phyloP scores from a whole-genome alignment of 192 early-diverging fungal genomes.

The Coemansia sp. region DNA sequence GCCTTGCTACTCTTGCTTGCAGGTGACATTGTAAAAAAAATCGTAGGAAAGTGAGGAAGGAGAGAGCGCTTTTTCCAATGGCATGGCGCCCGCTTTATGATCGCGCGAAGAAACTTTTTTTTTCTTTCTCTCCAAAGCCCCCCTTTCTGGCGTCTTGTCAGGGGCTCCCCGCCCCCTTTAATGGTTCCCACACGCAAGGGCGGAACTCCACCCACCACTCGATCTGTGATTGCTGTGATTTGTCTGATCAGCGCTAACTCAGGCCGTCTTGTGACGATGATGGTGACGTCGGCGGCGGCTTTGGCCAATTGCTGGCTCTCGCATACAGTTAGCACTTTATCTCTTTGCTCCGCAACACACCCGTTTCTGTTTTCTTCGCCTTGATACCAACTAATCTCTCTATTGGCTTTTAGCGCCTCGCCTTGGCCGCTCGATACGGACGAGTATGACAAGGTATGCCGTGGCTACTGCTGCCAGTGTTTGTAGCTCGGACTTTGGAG shows the following conservation, averaged over 20 bases:
- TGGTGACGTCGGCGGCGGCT: background rate
- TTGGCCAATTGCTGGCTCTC: background rate
- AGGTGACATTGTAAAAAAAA: background rate
- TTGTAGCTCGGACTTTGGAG: too few species aligned
- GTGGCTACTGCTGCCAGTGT: background rate
- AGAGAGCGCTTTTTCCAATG: background rate
- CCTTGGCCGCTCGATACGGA: background rate
- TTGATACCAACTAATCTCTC: background rate
- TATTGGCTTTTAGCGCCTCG: background rate
- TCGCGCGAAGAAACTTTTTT: background rate
- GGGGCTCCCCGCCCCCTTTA: background rate
- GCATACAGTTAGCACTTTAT: too few species aligned
- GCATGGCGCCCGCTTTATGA: background rate
- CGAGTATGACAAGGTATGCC: background rate
- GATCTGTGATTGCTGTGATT: background rate
- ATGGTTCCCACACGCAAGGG: background rate
- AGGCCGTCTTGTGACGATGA: background rate
- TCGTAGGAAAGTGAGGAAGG: background rate
- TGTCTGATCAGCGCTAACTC: background rate
- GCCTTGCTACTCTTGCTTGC: background rate
- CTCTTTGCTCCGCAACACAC: background rate
- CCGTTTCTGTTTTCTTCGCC: background rate
- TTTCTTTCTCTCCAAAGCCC: background rate
- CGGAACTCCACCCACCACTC: background rate
- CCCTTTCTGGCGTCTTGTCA: background rate